Evolutionary conservation across 768 basidiomycete genomes (phyloP).

Genomic region (Podaxis sp.): DNA sequence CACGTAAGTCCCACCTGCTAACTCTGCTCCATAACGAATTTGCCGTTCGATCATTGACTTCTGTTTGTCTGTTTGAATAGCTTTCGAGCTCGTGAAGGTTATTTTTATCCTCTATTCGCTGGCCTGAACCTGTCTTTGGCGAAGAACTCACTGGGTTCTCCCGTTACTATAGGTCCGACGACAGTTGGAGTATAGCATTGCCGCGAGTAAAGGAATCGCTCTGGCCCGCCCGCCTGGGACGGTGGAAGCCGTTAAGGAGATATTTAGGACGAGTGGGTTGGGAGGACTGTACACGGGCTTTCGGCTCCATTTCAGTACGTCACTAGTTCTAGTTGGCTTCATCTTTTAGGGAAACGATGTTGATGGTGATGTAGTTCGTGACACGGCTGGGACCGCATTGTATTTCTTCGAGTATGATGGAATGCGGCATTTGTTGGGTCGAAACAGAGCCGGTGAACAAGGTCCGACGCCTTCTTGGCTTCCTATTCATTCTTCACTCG

Average conservation of each 20-base stretch:
- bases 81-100: conserved; percentile 96
- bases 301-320: conserved; percentile 76
- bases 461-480: conserved; percentile 81
- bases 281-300: conserved; percentile 80
- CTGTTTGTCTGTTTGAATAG: conserved; percentile 25
- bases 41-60: conserved; percentile 1
- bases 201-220: conserved; percentile 69
- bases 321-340: conserved; percentile 1
- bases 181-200: conserved; percentile 90
- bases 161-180: conserved; percentile 63
- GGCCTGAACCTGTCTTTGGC: not conserved
- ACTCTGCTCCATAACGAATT: not conserved
- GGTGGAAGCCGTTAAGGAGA: conserved; percentile 73
- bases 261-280: conserved; percentile 58
- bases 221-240: conserved; percentile 77
- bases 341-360: conserved; percentile 1
- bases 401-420: conserved; percentile 96
- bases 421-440: conserved; percentile 81
- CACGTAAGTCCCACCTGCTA: conserved; percentile 56
- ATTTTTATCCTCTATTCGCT: not conserved
- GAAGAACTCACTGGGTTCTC: conserved; percentile 6
- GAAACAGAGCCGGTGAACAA: conserved; percentile 74
- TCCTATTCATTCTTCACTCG: conserved; percentile 71
- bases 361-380: conserved; percentile 54
- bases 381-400: conserved; percentile 83